A percentile compares a stretch with the other conserved stretches of the same genome.
Evolutionary conservation across 1,284 basidiomycete genomes (phyloP).

Genomic region (Grifola frondosa): DNA sequence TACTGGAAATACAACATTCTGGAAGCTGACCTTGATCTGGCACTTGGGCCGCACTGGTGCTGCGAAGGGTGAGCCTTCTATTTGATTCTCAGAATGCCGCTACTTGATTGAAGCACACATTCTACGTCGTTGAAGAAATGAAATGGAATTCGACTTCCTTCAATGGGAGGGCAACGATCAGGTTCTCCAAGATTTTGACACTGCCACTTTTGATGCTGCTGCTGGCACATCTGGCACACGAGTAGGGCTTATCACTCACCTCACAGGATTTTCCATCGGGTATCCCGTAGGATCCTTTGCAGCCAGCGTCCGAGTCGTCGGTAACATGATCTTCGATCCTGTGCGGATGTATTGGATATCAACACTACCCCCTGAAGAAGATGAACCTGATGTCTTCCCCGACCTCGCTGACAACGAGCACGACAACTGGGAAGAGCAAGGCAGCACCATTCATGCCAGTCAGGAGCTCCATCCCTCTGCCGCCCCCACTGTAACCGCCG

Average conservation of each 20-base stretch:
- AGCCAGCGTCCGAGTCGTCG: conserved; percentile 79
- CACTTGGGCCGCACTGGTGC: conserved; percentile 70
- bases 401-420: conserved; percentile 85
- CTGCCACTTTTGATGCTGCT: too few relatives aligned
- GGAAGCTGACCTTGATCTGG: conserved; percentile 84
- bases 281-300: conserved; percentile 74
- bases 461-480: conserved; percentile 37
- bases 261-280: conserved; percentile 75
- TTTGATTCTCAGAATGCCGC: not conserved
- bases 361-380: conserved; percentile 78
- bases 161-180: conserved; percentile 97
- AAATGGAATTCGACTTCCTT: conserved; percentile 87
- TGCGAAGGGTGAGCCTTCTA: conserved; percentile 65
- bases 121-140: conserved; percentile 87
- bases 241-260: conserved; percentile 90
- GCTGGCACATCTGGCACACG: conserved; percentile 82
- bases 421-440: conserved; percentile 65
- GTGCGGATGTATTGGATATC: conserved; percentile 91
- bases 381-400: conserved; percentile 89
- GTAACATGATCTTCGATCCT: conserved; percentile 97
- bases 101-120: not conserved
- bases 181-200: conserved; percentile 85
- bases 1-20: conserved; percentile 42
- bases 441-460: conserved; percentile 72
- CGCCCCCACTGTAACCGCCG: conserved; percentile 25